Evolutionary conservation across 495 filamentous ascomycete genomes (phyloP), one percentile per base, ranked within the genome.

Genomic region (Xylaria venustula): DNA sequence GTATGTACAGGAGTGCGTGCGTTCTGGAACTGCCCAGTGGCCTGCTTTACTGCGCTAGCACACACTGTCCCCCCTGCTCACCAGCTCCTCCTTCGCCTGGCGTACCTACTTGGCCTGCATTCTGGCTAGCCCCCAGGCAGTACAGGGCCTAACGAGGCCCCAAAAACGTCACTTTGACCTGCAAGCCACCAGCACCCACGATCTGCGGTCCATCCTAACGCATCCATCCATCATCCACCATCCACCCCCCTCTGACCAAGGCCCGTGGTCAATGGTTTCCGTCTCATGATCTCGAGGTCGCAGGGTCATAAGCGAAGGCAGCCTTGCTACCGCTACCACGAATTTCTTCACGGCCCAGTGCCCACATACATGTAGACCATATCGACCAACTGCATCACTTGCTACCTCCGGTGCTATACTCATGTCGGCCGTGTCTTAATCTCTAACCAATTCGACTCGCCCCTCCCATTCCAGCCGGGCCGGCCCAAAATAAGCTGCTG

Each of bases 131-230:
- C 26, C 17, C 17, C 25, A 1, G n/a, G n/a, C n/a, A n/a, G n/a
- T n/a, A n/a, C n/a, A n/a, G n/a, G 26, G 25, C 4, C 40, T 53
- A 22, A 44, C 58, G 36, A 28, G 37, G 58, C 41, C 19, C 49
- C 28, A 41, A 48, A 23, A 54, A 54, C 58, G 58, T 61, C 58
- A 61, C 58, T 52, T 52, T 54, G 50, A 47, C 58, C 50, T 47
- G 58, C 50, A 61, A n/a, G 58, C 41, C 58, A 54, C 58, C 41
- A 20, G 45, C 41, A 54, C 19, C 58, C 41, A 54, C 58, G 58
- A 61, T 61, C 58, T 61, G 49, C 58, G 44, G 42, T 41, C 58
- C 58, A 61, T 61, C 50, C 49, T 48, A 54, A 58, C 44, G 42
- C 44, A 47, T 47, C 54, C 30, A 26, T 48, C 54, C 22, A 25